Evolutionary conservation across 1,284 basidiomycete genomes (phyloP).

Genomic region (Athelia sp.): DNA sequence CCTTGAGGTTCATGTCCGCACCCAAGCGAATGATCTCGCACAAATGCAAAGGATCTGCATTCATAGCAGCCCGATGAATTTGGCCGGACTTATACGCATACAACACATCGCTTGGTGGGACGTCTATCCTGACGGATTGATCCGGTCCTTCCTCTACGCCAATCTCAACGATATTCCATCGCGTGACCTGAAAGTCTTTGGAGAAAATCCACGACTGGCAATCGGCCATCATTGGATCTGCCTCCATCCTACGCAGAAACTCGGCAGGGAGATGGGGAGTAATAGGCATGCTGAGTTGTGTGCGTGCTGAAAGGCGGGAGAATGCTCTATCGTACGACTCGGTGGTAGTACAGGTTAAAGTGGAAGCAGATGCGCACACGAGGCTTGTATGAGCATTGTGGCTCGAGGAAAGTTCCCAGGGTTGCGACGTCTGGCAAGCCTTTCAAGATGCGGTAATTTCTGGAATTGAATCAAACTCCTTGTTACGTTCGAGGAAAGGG

Average conservation of each 20-base stretch:
- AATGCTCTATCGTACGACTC: no score
- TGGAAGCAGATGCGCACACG: no score
- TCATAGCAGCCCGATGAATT: neutral
- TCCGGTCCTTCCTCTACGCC: neutral
- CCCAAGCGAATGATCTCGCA: conserved; percentile 2
- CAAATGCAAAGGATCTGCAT: neutral
- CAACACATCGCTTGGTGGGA: neutral
- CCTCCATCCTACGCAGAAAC: neutral
- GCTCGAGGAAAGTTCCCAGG: no score
- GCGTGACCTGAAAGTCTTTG: neutral
- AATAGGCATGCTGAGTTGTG: no score
- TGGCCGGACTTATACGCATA: neutral
- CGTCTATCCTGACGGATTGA: no score
- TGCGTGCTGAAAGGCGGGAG: no score
- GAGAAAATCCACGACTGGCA: neutral
- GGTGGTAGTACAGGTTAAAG: no score
- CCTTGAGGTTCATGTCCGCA: neutral
- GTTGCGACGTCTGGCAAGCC: no score
- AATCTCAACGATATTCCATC: neutral
- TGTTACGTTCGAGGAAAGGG: no score
- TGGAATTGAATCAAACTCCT: no score
- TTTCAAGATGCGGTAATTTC: no score
- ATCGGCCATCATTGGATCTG: conserved; percentile 1
- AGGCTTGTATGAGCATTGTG: no score
- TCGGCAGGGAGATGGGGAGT: conserved; percentile 1